These are phyloP conservation scores for Cyberlindnera euphorbiae DNA, from an alignment of 805 yeast species.

Conservation along the genomic window DNA sequence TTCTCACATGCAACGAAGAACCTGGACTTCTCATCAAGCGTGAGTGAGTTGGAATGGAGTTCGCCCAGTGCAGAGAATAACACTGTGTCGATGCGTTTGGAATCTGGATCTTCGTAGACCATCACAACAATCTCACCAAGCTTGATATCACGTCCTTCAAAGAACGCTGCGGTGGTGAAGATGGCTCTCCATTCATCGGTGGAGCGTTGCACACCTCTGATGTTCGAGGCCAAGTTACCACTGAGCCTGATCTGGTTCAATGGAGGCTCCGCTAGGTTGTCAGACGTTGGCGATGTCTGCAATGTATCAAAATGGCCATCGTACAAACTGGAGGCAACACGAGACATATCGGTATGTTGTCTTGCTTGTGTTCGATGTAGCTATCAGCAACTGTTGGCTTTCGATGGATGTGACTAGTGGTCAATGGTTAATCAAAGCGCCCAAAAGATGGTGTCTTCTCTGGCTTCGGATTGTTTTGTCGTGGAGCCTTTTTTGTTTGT, in stretches of 20 bases:
- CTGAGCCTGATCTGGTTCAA: slow-evolving; percentile 20
- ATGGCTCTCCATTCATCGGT: slow-evolving; percentile 37
- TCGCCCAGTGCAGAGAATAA: slow-evolving; percentile 65
- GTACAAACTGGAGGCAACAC: slow-evolving; percentile 23
- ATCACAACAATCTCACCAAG: slow-evolving; percentile 42
- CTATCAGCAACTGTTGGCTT: too few relatives aligned
- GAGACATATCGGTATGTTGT: slow-evolving; percentile 8
- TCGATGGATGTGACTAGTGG: too few relatives aligned
- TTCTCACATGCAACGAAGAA: slow-evolving; percentile 80
- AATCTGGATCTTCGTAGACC: slow-evolving; percentile 43
- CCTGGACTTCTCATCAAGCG: slow-evolving; percentile 54
- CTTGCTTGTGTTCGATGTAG: not conserved
- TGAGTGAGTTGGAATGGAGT: slow-evolving; percentile 51
- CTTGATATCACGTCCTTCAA: slow-evolving; percentile 44
- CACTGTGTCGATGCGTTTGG: slow-evolving; percentile 46
- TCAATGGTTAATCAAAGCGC: too few relatives aligned
- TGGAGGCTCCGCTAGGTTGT: slow-evolving; percentile 16
- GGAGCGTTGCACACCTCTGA: slow-evolving; percentile 17
- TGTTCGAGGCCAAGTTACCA: slow-evolving; percentile 16
- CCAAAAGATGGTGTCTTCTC: too few relatives aligned
- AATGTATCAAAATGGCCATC: slow-evolving; percentile 19
- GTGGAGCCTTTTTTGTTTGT: too few relatives aligned
- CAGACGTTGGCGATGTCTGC: slow-evolving; percentile 1
- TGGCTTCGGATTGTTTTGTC: too few relatives aligned
- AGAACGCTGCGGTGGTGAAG: slow-evolving; percentile 47